A percentile compares a stretch with the other conserved stretches of the same genome.
Conservation (phyloP, 2,329 filamentous ascomycete genomes). For the Bipolaris victoriae region DNA sequence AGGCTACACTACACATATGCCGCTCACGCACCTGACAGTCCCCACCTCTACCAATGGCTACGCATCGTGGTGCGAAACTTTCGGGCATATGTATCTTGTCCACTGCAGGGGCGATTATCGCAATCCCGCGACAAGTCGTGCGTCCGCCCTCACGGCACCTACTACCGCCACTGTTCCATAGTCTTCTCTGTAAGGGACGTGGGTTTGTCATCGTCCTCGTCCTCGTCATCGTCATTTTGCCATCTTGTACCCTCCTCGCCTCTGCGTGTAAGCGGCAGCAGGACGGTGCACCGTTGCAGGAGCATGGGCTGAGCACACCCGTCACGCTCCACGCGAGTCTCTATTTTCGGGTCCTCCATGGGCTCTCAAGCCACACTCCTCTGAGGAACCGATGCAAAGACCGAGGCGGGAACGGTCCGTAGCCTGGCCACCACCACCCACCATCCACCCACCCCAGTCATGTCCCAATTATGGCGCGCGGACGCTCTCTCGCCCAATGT, state of each 20-base stretch:
- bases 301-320: conserved; percentile 43
- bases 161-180: conserved; percentile 12
- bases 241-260: conserved; percentile 32
- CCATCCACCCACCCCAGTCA: conserved; percentile 18
- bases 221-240: conserved; percentile 22
- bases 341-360: conserved; percentile 38
- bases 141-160: conserved; percentile 1
- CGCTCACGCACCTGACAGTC: conserved; percentile 26
- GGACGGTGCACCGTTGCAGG: conserved; percentile 34
- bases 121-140: conserved; percentile 8
- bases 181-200: conserved; percentile 11
- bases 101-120: conserved; percentile 24
- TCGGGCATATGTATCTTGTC: conserved; percentile 20
- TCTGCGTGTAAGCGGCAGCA: conserved; percentile 34
- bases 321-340: conserved; percentile 28
- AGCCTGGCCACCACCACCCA: conserved; percentile 31
- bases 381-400: conserved; percentile 40
- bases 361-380: conserved; percentile 39
- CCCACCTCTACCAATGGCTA: conserved; percentile 26
- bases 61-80: conserved; percentile 10
- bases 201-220: conserved; percentile 5
- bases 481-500: conserved; percentile 36
- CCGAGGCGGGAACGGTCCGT: conserved; percentile 49
- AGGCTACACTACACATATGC: conserved; percentile 23
- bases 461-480: conserved; percentile 41